Conservation (phyloP, 805 yeast species). For the Candida pini region DNA sequence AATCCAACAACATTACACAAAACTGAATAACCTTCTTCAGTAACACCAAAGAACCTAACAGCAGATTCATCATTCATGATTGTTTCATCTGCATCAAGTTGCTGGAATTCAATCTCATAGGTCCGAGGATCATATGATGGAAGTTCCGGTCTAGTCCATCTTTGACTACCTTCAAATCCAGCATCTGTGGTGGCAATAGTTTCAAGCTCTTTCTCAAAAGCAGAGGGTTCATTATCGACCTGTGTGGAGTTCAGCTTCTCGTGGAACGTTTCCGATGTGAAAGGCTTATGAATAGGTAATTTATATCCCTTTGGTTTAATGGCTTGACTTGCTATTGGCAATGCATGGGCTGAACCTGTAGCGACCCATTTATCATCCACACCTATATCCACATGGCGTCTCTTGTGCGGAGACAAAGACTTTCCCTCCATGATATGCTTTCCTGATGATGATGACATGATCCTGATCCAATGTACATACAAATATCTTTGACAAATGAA, state of each 20-base stretch:
- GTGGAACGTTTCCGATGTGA: slow-evolving; percentile 22
- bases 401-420: slow-evolving; percentile 11
- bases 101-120: slow-evolving; percentile 72
- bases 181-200: slow-evolving; percentile 35
- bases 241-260: slow-evolving; percentile 23
- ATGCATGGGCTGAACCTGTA: slow-evolving; percentile 24
- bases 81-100: slow-evolving; percentile 90
- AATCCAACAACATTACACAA: slow-evolving; percentile 88
- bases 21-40: slow-evolving; percentile 81
- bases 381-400: slow-evolving; percentile 17
- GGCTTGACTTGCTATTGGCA: slow-evolving; percentile 27
- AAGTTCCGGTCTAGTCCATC: slow-evolving; percentile 50
- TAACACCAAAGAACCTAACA: slow-evolving; percentile 89
- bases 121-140: slow-evolving; percentile 45
- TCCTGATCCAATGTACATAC: too few relatives aligned
- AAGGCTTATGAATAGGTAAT: slow-evolving; percentile 24
- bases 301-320: slow-evolving; percentile 24
- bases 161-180: slow-evolving; percentile 22
- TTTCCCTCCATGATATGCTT: too few relatives aligned
- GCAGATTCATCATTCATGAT: slow-evolving; percentile 49
- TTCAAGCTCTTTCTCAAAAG: slow-evolving; percentile 48
- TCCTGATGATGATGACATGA: too few relatives aligned
- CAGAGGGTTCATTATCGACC: slow-evolving; percentile 34
- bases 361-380: slow-evolving; percentile 20
- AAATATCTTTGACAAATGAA: too few relatives aligned